Evolutionary conservation across 2,329 filamentous ascomycete species (phyloP).

Genomic region (Laburnicola sp.): DNA sequence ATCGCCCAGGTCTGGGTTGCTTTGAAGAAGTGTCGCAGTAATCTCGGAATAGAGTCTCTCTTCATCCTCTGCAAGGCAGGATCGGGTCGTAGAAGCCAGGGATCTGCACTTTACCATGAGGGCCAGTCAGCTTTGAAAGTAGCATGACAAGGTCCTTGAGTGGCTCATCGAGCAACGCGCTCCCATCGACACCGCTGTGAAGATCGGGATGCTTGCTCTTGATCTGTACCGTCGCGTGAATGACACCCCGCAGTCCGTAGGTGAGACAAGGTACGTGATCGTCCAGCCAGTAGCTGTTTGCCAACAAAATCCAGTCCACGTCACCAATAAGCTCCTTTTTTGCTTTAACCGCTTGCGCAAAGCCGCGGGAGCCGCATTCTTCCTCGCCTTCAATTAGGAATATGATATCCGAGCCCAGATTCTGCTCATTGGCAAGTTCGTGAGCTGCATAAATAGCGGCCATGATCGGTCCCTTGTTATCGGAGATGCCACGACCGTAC

Average conservation of each 20-base stretch:
- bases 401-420: slow-evolving; percentile 81
- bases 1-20: slow-evolving; percentile 66
- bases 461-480: slow-evolving; percentile 96
- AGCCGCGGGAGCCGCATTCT: slow-evolving; percentile 89
- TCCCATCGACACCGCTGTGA: slow-evolving; percentile 96
- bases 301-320: slow-evolving; percentile 91
- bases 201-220: slow-evolving; percentile 85
- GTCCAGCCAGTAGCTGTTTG: slow-evolving; percentile 98
- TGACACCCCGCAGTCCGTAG: slow-evolving; percentile 88
- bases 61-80: slow-evolving; percentile 74
- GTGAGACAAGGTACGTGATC: slow-evolving; percentile 94
- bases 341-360: slow-evolving; percentile 76
- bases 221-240: slow-evolving; percentile 88
- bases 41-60: slow-evolving; percentile 83
- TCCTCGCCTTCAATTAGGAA: slow-evolving; percentile 98
- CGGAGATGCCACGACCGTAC: slow-evolving; percentile 93
- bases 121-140: slow-evolving; percentile 78
- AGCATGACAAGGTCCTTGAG: slow-evolving; percentile 87
- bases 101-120: slow-evolving; percentile 78
- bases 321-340: slow-evolving; percentile 85
- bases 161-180: slow-evolving; percentile 84
- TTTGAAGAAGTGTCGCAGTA: slow-evolving; percentile 71
- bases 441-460: slow-evolving; percentile 93
- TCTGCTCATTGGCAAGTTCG: slow-evolving; percentile 81
- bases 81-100: slow-evolving; percentile 89